phyloP scores from a whole-genome alignment of 371 early-diverging fungal genomes.

The Lichtheimia corymbifera region DNA sequence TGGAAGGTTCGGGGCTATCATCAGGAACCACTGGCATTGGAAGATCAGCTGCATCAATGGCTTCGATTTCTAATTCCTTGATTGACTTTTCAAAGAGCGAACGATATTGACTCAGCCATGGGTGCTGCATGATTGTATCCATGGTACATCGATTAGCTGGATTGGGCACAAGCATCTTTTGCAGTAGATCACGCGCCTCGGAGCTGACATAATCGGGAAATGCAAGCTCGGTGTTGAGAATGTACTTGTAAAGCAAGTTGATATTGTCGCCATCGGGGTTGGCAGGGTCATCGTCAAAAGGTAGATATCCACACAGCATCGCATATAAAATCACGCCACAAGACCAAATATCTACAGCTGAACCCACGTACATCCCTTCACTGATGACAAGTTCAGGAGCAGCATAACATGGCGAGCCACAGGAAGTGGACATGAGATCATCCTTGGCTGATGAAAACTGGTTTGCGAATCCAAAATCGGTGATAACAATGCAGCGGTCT shows the following conservation, averaged over 20 bases:
- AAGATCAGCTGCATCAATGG: constrained; percentile 18
- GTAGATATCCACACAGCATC: constrained; percentile 97
- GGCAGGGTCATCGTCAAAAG: constrained; percentile 98
- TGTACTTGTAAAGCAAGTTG: constrained; percentile 93
- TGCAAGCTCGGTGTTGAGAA: constrained; percentile 84
- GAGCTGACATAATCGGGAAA: constrained; percentile 88
- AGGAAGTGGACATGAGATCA: constrained; percentile 89
- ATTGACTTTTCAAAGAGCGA: constrained; percentile 32
- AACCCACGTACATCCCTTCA: constrained; percentile 95
- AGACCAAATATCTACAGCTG: constrained; percentile 96
- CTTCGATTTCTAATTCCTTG: constrained; percentile 20
- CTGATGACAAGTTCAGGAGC: constrained; percentile 97
- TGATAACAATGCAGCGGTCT: constrained; percentile 90
- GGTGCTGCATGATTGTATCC: constrained; percentile 82
- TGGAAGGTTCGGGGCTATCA: constrained; percentile 12
- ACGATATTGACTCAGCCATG: constrained; percentile 55
- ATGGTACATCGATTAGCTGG: constrained; percentile 86
- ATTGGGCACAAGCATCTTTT: constrained; percentile 91
- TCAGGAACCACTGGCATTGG: constrained; percentile 4
- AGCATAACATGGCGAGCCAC: constrained; percentile 98
- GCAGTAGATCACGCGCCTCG: constrained; percentile 80
- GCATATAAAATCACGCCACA: constrained; percentile 96
- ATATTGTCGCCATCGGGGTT: constrained; percentile 97
- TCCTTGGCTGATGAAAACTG: constrained; percentile 71
- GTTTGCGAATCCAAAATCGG: constrained; percentile 99